Percentiles rank a stretch among this genome's conserved stretches.
phyloP scores from a whole-genome alignment of 306 rosid genomes.

The Prunus mongolica region DNA sequence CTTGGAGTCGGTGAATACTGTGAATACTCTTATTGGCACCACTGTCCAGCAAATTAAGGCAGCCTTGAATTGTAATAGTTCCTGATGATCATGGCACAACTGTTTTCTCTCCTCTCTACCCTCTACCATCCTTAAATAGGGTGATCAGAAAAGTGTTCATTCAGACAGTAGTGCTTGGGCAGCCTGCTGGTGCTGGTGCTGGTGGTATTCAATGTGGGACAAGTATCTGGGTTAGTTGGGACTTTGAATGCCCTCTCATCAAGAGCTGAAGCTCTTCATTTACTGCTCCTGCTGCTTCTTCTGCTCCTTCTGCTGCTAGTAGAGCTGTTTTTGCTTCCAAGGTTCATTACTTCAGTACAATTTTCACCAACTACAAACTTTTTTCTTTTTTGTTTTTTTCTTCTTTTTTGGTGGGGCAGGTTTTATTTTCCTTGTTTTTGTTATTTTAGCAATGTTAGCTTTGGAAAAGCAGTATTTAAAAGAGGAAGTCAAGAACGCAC shows the following conservation, averaged over 20 bases:
- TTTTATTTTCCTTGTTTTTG: not conserved
- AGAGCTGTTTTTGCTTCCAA: slow-evolving; percentile 36
- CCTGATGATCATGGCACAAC: slow-evolving; percentile 34
- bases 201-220: slow-evolving; percentile 52
- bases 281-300: slow-evolving; percentile 46
- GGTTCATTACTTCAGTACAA: slow-evolving; percentile 41
- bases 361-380: slow-evolving; percentile 55
- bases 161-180: no score
- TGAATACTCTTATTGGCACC: slow-evolving; percentile 72
- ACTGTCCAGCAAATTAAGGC: slow-evolving; percentile 85
- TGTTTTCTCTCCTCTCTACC: slow-evolving; percentile 3
- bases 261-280: slow-evolving; percentile 52
- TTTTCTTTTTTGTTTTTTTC: not conserved
- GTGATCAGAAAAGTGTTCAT: slow-evolving; percentile 31
- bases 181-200: slow-evolving; percentile 18
- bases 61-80: slow-evolving; percentile 78
- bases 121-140: slow-evolving; percentile 41
- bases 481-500: slow-evolving; percentile 99
- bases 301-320: slow-evolving; percentile 3
- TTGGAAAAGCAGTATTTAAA: slow-evolving; percentile 12
- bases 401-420: slow-evolving; percentile 5
- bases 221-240: slow-evolving; percentile 57
- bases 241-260: slow-evolving; percentile 71
- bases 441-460: not conserved
- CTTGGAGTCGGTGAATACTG: slow-evolving; percentile 84